Percentiles rank a stretch among this genome's conserved stretches.
Conservation (phyloP, 1,139 yeast genomes). For the Meyerozyma carpophila region DNA sequence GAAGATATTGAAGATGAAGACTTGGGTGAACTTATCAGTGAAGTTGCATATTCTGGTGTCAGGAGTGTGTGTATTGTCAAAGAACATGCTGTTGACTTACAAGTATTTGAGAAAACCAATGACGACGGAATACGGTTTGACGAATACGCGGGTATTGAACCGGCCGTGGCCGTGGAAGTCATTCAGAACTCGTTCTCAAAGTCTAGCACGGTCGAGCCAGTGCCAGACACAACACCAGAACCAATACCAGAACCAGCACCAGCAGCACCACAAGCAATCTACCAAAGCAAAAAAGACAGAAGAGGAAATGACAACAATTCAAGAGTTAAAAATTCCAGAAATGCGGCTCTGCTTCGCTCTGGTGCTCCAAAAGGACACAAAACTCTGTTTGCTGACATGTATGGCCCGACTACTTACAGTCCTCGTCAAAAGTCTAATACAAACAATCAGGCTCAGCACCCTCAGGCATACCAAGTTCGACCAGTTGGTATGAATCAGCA, state of each 20-base stretch:
- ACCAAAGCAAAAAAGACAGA: not conserved
- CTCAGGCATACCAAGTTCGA: not conserved
- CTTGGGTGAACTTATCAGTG: conserved; percentile 54
- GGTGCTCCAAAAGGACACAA: not conserved
- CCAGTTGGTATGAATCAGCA: no score
- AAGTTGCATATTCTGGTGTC: conserved; percentile 79
- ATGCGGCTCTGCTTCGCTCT: not conserved
- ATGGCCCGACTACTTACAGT: not conserved
- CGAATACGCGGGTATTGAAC: conserved; percentile 67
- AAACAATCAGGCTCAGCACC: not conserved
- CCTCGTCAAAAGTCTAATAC: not conserved
- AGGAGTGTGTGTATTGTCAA: conserved; percentile 67
- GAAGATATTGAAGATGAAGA: conserved; percentile 45
- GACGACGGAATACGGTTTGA: conserved; percentile 78
- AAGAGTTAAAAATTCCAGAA: not conserved
- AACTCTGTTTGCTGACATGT: not conserved
- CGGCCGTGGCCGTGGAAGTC: conserved; percentile 58
- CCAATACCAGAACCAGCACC: no score
- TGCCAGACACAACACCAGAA: not conserved
- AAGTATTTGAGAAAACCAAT: conserved; percentile 62
- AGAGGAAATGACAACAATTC: not conserved
- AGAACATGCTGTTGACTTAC: conserved; percentile 57
- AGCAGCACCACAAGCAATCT: not conserved
- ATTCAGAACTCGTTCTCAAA: conserved; percentile 20
- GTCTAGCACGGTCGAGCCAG: conserved; percentile 14